A percentile compares a stretch with the other conserved stretches of the same genome.
Conservation (phyloP, 345 rosid genomes). For the Rhizophora mangle region DNA sequence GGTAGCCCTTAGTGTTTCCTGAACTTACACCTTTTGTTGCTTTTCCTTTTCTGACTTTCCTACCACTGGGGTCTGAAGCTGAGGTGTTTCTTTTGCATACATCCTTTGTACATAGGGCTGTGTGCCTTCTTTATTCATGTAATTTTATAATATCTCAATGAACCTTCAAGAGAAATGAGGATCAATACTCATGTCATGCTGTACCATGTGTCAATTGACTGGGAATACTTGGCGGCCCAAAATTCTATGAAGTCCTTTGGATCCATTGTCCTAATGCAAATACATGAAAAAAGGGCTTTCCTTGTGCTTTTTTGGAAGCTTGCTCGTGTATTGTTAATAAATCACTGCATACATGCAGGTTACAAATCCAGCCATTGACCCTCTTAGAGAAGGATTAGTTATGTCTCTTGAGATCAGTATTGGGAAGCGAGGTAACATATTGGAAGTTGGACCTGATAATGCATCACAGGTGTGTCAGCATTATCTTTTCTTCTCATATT, state of each 20-base stretch:
- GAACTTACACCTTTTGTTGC: neutral
- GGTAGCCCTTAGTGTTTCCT: neutral
- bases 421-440: conserved; percentile 88
- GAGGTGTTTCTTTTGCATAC: neutral
- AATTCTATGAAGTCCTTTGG: neutral
- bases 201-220: neutral
- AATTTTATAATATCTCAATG: neutral
- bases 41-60: neutral
- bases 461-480: conserved; percentile 68
- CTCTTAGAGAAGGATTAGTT: conserved; percentile 94
- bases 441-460: conserved; percentile 94
- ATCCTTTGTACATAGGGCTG: neutral
- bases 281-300: neutral
- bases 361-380: conserved; percentile 98
- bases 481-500: conserved; percentile 7
- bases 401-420: conserved; percentile 97
- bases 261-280: neutral
- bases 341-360: conserved; percentile 46
- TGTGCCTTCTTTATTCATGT: neutral
- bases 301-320: neutral
- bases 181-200: neutral
- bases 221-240: neutral
- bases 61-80: neutral
- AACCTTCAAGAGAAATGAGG: neutral
- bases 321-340: neutral